These are phyloP conservation scores for Trichoderma simmonsii DNA, from an alignment of 2,329 filamentous ascomycete genomes.

Conservation along the genomic window DNA sequence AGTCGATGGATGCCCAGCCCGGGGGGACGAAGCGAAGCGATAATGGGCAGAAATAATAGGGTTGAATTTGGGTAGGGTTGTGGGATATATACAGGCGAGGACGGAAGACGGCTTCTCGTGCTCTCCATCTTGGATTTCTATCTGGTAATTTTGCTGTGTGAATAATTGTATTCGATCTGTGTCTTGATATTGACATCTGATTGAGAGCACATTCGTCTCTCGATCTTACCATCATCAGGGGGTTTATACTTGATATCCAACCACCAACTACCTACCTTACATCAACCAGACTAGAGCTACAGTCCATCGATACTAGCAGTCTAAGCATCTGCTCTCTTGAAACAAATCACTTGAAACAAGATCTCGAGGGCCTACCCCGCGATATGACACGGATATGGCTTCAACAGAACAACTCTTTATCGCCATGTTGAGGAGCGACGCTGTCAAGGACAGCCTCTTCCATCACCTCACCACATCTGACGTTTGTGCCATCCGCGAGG, in stretches of 20 bases:
- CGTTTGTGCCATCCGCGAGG: conserved; percentile 59
- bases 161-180: not conserved
- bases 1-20: not conserved
- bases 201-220: not conserved
- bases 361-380: conserved; percentile 22
- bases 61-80: not conserved
- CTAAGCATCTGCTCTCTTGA: not conserved
- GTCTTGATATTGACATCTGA: not conserved
- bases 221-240: not conserved
- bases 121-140: not conserved
- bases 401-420: conserved; percentile 49
- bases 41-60: not conserved
- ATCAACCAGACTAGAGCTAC: not conserved
- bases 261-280: not conserved
- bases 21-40: not conserved
- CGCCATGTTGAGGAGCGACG: conserved; percentile 53
- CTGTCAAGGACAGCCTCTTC: conserved; percentile 50
- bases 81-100: conserved; percentile 13
- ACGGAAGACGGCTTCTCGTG: not conserved
- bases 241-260: not conserved
- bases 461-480: conserved; percentile 48
- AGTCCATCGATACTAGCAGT: not conserved
- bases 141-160: not conserved
- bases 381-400: conserved; percentile 54
- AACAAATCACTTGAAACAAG: not conserved